These are phyloP conservation scores for Kluyveromyces marxianus DNA, from an alignment of 1,139 yeast genomes.

Conservation along the genomic window DNA sequence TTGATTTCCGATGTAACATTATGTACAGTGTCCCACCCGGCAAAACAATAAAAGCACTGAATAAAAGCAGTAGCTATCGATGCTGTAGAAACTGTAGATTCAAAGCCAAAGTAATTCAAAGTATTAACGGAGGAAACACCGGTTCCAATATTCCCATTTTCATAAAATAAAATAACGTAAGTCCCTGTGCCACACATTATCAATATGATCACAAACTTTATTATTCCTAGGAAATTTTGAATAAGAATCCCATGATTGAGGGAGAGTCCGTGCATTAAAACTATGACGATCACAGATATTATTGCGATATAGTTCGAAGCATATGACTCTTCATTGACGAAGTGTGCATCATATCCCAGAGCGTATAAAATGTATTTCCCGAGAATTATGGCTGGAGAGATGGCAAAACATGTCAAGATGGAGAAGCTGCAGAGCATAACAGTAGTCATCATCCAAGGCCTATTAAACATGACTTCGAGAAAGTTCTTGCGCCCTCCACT, in stretches of 20 bases:
- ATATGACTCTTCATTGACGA: slow-evolving; percentile 28
- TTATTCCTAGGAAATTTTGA: slow-evolving; percentile 50
- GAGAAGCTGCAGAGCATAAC: slow-evolving; percentile 53
- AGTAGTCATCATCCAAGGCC: slow-evolving; percentile 52
- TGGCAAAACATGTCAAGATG: slow-evolving; percentile 54
- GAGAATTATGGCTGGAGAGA: slow-evolving; percentile 61
- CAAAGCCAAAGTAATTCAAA: slow-evolving; percentile 23
- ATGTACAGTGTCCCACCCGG: slow-evolving; percentile 62
- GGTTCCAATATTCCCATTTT: slow-evolving; percentile 6
- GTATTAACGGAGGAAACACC: not conserved
- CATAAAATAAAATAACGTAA: slow-evolving; percentile 39
- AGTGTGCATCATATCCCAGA: slow-evolving; percentile 37
- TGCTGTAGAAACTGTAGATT: slow-evolving; percentile 32
- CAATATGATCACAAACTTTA: slow-evolving; percentile 43
- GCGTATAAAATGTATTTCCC: slow-evolving; percentile 58
- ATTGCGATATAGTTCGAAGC: slow-evolving; percentile 39
- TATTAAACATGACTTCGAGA: slow-evolving; percentile 54
- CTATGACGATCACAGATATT: slow-evolving; percentile 36
- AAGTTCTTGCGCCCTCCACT: slow-evolving; percentile 72
- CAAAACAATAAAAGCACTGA: slow-evolving; percentile 51
- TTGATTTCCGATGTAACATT: slow-evolving; percentile 54
- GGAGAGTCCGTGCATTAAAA: slow-evolving; percentile 46
- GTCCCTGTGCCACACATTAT: slow-evolving; percentile 45
- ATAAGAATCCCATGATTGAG: slow-evolving; percentile 46
- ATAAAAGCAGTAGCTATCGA: slow-evolving; percentile 50